Evolutionary conservation across 192 early-diverging fungal genomes (phyloP).

Genomic region (Gigaspora rosea): DNA sequence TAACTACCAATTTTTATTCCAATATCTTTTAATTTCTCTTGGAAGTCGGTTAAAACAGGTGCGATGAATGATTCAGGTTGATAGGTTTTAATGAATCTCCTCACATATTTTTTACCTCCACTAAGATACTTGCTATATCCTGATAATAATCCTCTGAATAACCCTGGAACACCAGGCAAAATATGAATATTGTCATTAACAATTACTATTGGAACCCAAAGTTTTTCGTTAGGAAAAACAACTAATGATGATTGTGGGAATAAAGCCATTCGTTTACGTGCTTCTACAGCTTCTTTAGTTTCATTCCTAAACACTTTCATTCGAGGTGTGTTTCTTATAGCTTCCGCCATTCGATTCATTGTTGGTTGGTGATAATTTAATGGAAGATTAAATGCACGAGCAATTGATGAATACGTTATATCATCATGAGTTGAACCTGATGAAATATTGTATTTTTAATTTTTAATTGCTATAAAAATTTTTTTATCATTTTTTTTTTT

Average conservation of each 20-base stretch:
- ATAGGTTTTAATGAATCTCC: constrained; percentile 49
- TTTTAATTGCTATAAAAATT: not conserved
- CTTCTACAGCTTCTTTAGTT: constrained; percentile 26
- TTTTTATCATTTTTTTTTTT: too few species aligned
- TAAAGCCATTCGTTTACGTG: constrained; percentile 66
- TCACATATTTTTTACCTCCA: constrained; percentile 35
- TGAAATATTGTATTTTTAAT: too few species aligned
- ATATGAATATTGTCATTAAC: constrained; percentile 67
- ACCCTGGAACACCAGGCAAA: constrained; percentile 66
- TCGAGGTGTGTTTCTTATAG: not conserved
- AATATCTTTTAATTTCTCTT: constrained; percentile 29
- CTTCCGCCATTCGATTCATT: constrained; percentile 51
- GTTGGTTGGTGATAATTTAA: constrained; percentile 59
- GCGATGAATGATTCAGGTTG: constrained; percentile 53
- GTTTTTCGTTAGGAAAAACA: constrained; percentile 44
- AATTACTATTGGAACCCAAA: constrained; percentile 75
- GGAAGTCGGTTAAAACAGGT: constrained; percentile 39
- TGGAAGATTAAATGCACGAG: constrained; percentile 53
- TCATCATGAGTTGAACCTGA: constrained; percentile 65
- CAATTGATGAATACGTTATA: constrained; percentile 67
- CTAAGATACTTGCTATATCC: constrained; percentile 38
- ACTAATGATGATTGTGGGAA: constrained; percentile 52
- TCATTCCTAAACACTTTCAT: not conserved
- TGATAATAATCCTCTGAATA: constrained; percentile 55
- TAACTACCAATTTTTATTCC: constrained; percentile 58